These are phyloP conservation scores for Epichloe scottii DNA, from an alignment of 2,329 filamentous ascomycete species.

Conservation along the genomic window DNA sequence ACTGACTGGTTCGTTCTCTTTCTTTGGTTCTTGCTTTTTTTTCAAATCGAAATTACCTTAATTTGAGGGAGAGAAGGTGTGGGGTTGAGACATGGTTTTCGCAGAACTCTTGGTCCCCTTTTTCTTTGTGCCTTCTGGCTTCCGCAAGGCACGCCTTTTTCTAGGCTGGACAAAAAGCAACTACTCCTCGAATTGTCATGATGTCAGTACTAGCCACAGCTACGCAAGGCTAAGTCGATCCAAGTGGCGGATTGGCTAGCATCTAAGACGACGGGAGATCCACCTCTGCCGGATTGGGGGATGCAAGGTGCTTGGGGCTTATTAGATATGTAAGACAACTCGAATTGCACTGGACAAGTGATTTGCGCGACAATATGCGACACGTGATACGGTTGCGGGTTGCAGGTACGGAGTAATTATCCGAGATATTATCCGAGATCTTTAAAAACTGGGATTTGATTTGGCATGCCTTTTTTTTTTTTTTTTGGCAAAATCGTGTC, in stretches of 20 bases:
- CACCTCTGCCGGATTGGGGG: not conserved
- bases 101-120: not conserved
- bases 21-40: not conserved
- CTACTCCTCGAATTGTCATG: constrained; percentile 2
- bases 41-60: not conserved
- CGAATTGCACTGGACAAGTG: too few relatives aligned
- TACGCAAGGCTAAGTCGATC: not conserved
- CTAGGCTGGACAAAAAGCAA: not conserved
- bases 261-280: not conserved
- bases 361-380: too few relatives aligned
- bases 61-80: not conserved
- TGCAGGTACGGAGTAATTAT: too few relatives aligned
- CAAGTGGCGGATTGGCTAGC: not conserved
- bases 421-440: too few relatives aligned
- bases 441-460: not conserved
- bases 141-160: not conserved
- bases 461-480: not conserved
- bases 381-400: too few relatives aligned
- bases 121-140: not conserved
- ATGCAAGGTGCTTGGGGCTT: not conserved
- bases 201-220: constrained; percentile 3
- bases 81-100: not conserved
- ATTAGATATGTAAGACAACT: too few relatives aligned
- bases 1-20: not conserved
- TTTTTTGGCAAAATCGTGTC: not conserved